Evolutionary conservation across 441 rosid genomes (phyloP).

Genomic region (Erodium moschatum): DNA sequence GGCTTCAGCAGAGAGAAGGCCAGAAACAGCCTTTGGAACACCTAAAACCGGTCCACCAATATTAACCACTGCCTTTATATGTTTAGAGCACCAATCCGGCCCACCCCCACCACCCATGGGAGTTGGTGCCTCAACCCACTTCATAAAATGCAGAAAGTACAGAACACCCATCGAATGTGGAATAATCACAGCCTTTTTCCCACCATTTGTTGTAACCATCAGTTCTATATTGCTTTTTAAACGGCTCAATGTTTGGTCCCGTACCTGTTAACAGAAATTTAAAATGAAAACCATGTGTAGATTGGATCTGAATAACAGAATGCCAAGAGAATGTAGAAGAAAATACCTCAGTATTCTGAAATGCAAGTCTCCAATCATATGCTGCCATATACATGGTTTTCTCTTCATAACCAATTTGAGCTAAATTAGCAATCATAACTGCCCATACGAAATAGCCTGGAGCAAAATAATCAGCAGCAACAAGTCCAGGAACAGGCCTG

Average conservation of each 20-base stretch:
- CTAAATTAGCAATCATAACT: slow-evolving; percentile 86
- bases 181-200: slow-evolving; percentile 71
- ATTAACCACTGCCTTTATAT: slow-evolving; percentile 85
- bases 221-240: slow-evolving; percentile 76
- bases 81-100: slow-evolving; percentile 81
- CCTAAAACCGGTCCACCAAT: slow-evolving; percentile 94
- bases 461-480: slow-evolving; percentile 95
- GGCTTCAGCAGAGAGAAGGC: slow-evolving; percentile 90
- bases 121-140: slow-evolving; percentile 98
- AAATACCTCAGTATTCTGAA: slow-evolving; percentile 86
- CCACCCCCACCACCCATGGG: slow-evolving; percentile 90
- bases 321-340: not conserved
- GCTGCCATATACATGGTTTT: slow-evolving; percentile 94
- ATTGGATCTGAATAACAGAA: not conserved
- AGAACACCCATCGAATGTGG: slow-evolving; percentile 98
- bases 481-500: slow-evolving; percentile 85
- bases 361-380: slow-evolving; percentile 93
- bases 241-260: slow-evolving; percentile 84
- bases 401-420: slow-evolving; percentile 90
- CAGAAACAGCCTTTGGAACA: slow-evolving; percentile 81
- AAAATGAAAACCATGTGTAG: not conserved
- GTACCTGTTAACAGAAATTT: slow-evolving; percentile 40
- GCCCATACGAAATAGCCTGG: slow-evolving; percentile 99
- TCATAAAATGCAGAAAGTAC: slow-evolving; percentile 91
- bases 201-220: slow-evolving; percentile 75